Evolutionary conservation across 352 stramenopile genomes (phyloP), one percentile per base, ranked within the genome.

Genomic region (Phytophthora crassamura): DNA sequence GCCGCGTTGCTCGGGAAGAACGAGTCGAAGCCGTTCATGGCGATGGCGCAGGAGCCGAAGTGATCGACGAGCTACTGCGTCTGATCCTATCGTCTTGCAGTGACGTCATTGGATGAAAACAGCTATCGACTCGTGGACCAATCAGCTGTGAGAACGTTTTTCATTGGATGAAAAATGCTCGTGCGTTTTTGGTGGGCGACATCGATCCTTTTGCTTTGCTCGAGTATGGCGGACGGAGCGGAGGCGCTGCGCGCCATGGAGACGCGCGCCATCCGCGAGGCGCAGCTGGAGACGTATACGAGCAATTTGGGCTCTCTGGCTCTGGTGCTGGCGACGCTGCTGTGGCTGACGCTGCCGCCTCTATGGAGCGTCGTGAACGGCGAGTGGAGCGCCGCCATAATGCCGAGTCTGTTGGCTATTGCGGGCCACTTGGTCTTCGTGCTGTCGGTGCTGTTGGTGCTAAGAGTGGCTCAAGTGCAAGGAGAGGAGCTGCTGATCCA

Each of bases 311-410:
- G 83, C 10, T 86, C 75, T 1, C 34, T 71, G 40, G 49, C 74
- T 32, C 59, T 84, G 32, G 78, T 86, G 46, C 28, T 78, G 22
- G 61, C 72, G 25, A 53, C 64, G 16, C 52, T 78, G 41, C 64
- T 93, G 33, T 77, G 69, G 57, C 58, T 93, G 39, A 61, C 75
- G 45, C 69, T 93, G 43, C 85, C 85, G 47, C 77, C 83, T 45
- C 76, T 82, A 2, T 91, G 85, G 82, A 79, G 78, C 46, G 76
- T 93, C 45, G 55, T 93, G 30, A 90, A 89, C 48, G 82, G 82
- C 79, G 80, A 91, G 33, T 93, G 82, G 82, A 93, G 81, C 49
- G 56, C 64, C 22, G 49, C 57, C 39, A 78, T 88, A 43, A 7
- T 84, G 40, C 73, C 68, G 38, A 89, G 80, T 80, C 59, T 93